These are phyloP conservation scores for Monosporascus cannonballus DNA, from an alignment of 2,329 filamentous ascomycete genomes.

Conservation along the genomic window DNA sequence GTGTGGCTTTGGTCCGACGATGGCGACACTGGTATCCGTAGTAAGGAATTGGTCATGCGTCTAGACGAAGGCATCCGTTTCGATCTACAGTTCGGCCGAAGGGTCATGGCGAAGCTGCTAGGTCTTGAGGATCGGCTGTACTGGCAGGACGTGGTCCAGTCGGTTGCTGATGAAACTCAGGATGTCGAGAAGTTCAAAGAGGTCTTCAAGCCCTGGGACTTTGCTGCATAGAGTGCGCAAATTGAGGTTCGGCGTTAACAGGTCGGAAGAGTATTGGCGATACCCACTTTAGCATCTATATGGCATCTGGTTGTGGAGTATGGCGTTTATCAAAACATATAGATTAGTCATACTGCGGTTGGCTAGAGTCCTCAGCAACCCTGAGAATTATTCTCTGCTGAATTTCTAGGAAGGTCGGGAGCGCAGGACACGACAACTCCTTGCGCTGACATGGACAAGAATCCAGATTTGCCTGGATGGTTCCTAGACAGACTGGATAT, in stretches of 20 bases:
- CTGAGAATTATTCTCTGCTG: not conserved
- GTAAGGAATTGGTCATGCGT: constrained; percentile 68
- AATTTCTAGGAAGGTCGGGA: too few relatives aligned
- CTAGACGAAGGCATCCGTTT: constrained; percentile 70
- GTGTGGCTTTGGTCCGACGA: constrained; percentile 70
- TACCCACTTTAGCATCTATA: constrained; percentile 19
- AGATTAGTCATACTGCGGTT: too few relatives aligned
- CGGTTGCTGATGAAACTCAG: constrained; percentile 66
- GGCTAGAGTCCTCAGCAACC: not conserved
- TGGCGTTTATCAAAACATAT: not conserved
- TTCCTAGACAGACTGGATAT: too few relatives aligned
- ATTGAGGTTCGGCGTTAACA: constrained; percentile 8
- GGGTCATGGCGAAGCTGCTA: constrained; percentile 82
- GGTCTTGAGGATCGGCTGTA: constrained; percentile 70
- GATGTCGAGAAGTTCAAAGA: constrained; percentile 76
- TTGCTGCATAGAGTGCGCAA: constrained; percentile 44
- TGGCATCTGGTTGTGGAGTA: constrained; percentile 2
- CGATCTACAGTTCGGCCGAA: constrained; percentile 83
- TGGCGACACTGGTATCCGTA: constrained; percentile 48
- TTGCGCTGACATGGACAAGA: too few relatives aligned
- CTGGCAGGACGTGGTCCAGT: constrained; percentile 82
- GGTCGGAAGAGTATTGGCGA: constrained; percentile 16
- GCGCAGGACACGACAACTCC: too few relatives aligned
- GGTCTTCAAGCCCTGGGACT: constrained; percentile 83
- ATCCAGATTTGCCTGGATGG: too few relatives aligned